Conservation (phyloP, 1,139 yeast species). For the Blastobotrys ciferrii region DNA sequence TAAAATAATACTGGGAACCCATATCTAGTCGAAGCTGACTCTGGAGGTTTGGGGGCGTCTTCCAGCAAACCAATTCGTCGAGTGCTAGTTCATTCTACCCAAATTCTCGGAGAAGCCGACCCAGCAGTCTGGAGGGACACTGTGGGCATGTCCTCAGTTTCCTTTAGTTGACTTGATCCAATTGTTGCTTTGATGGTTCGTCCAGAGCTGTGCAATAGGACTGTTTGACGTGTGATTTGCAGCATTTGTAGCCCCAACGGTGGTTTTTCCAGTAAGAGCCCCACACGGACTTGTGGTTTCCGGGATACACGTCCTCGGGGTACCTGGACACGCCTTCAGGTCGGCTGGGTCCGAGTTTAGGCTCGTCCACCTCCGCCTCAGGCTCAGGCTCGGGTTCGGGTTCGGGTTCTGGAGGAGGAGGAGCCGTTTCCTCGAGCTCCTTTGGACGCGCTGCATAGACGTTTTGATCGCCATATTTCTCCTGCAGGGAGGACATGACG, state of each 20-base stretch:
- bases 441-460: slow-evolving; percentile 28
- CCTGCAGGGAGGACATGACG: slow-evolving; percentile 38
- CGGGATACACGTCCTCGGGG: slow-evolving; percentile 41
- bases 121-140: no score
- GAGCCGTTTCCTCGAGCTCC: slow-evolving; percentile 27
- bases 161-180: background rate
- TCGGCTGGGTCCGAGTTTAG: background rate
- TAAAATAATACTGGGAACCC: no score
- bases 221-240: slow-evolving; percentile 41
- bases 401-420: no score
- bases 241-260: slow-evolving; percentile 51
- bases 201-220: slow-evolving; percentile 35
- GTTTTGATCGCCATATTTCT: slow-evolving; percentile 42
- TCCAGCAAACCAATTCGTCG: no score
- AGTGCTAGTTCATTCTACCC: no score
- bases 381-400: no score
- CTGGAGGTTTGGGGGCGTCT: no score
- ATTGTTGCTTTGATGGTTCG: background rate
- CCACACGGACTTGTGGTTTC: slow-evolving; percentile 46
- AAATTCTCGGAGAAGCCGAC: no score
- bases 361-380: slow-evolving; percentile 1
- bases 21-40: no score
- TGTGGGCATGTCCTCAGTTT: no score
- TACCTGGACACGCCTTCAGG: slow-evolving; percentile 31
- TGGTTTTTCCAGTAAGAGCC: slow-evolving; percentile 51